phyloP scores from a whole-genome alignment of 768 basidiomycete genomes.

The Baorangia bicolor region DNA sequence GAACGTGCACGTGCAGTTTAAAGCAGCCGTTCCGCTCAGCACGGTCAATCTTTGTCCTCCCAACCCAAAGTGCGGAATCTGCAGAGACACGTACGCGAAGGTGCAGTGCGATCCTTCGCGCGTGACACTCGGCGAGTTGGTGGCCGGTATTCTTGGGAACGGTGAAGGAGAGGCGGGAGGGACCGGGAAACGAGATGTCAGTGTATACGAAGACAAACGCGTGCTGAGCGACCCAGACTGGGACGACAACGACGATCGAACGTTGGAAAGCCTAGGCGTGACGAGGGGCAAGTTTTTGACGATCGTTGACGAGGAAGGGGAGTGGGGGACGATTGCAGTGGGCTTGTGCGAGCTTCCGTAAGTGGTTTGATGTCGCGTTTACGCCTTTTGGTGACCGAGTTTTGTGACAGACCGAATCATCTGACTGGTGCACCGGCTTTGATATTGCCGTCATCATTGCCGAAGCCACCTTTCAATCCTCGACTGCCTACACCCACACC shows the following conservation, averaged over 20 bases:
- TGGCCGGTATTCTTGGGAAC: constrained; percentile 63
- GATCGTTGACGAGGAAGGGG: constrained; percentile 86
- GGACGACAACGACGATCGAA: constrained; percentile 82
- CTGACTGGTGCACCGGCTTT: constrained; percentile 49
- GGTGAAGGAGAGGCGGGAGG: constrained; percentile 35
- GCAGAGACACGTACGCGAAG: constrained; percentile 78
- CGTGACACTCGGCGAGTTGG: constrained; percentile 69
- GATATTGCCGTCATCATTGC: constrained; percentile 66
- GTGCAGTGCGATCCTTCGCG: constrained; percentile 72
- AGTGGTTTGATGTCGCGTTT: constrained; percentile 32
- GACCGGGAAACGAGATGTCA: constrained; percentile 57
- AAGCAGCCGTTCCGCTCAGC: constrained; percentile 75
- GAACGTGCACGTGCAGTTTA: constrained; percentile 78
- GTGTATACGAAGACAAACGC: constrained; percentile 84
- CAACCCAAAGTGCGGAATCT: constrained; percentile 79
- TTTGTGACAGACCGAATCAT: constrained; percentile 50
- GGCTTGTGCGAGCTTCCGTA: constrained; percentile 71
- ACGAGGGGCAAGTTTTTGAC: constrained; percentile 83
- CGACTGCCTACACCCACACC: constrained; percentile 42
- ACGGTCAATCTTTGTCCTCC: constrained; percentile 65
- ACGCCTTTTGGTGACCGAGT: neutral
- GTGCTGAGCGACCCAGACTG: constrained; percentile 91
- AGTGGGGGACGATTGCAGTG: constrained; percentile 67
- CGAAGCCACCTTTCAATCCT: constrained; percentile 47
- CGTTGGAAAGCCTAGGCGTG: constrained; percentile 78